A percentile compares a stretch with the other conserved stretches of the same genome.
These are phyloP conservation scores for Tuber umbilicatum DNA, from an alignment of 495 filamentous ascomycete genomes.

Conservation along the genomic window DNA sequence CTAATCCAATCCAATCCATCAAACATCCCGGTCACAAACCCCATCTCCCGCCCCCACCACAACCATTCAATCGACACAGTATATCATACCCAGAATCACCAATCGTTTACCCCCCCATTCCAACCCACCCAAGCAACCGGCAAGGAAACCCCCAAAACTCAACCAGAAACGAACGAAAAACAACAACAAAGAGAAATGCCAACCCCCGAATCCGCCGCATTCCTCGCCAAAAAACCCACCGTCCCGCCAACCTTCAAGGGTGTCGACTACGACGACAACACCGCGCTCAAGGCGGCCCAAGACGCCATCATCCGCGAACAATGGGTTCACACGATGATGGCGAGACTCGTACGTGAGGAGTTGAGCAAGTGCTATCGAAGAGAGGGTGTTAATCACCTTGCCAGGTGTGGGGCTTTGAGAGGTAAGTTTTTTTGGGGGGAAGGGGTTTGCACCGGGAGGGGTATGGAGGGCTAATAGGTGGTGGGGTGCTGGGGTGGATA, in stretches of 20 bases:
- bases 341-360: conserved; percentile 84
- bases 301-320: conserved; percentile 93
- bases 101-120: neutral
- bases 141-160: neutral
- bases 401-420: conserved; percentile 89
- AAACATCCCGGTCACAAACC: conserved; percentile 13
- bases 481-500: conserved; percentile 42
- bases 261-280: conserved; percentile 92
- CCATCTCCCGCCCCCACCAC: neutral
- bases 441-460: neutral
- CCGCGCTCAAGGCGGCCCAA: conserved; percentile 82
- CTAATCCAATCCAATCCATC: neutral
- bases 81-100: neutral
- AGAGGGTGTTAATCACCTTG: conserved; percentile 93
- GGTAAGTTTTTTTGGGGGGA: conserved; percentile 54
- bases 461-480: conserved; percentile 7
- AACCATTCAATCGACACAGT: neutral
- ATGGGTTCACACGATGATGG: conserved; percentile 98
- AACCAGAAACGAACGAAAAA: neutral
- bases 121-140: neutral
- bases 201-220: conserved; percentile 83
- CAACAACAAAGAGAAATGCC: conserved; percentile 52
- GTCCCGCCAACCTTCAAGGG: conserved; percentile 93
- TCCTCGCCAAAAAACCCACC: conserved; percentile 89
- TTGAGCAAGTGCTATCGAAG: conserved; percentile 89